A percentile compares a stretch with the other conserved stretches of the same genome.
phyloP scores from a whole-genome alignment of 225 moss, liverwort and hornwort species.

The Pseudisothecium myosuroides region DNA sequence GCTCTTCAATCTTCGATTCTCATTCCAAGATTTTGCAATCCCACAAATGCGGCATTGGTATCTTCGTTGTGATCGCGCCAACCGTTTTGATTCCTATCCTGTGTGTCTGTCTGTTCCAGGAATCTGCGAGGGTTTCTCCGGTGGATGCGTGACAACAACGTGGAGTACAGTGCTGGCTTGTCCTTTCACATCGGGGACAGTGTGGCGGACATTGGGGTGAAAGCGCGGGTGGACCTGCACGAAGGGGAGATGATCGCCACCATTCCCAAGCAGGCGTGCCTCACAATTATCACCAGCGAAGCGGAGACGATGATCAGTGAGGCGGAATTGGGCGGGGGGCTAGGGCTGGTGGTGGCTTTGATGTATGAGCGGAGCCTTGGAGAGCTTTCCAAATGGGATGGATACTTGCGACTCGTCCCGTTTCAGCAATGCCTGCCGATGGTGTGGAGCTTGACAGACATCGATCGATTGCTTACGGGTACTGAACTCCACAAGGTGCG shows the following conservation, averaged over 20 bases:
- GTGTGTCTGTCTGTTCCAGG: not conserved
- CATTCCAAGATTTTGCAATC: not conserved
- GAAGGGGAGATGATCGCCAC: conserved; percentile 65
- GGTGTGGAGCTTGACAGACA: conserved; percentile 50
- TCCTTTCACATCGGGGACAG: conserved; percentile 44
- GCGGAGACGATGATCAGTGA: conserved; percentile 39
- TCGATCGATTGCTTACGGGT: conserved; percentile 60
- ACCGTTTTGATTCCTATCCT: not conserved
- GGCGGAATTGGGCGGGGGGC: conserved; percentile 51
- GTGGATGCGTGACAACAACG: conserved; percentile 63
- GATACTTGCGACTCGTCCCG: conserved; percentile 58
- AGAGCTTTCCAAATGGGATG: conserved; percentile 63
- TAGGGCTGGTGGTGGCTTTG: conserved; percentile 60
- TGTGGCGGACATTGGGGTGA: conserved; percentile 74
- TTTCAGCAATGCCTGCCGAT: conserved; percentile 58
- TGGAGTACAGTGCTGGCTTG: conserved; percentile 47
- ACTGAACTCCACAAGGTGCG: conserved; percentile 81
- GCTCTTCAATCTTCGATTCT: not conserved
- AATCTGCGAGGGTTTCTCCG: conserved; percentile 58
- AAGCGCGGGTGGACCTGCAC: conserved; percentile 28
- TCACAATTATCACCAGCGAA: conserved; percentile 47
- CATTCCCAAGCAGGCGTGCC: conserved; percentile 76
- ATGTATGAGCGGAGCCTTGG: conserved; percentile 74
- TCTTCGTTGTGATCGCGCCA: not conserved
- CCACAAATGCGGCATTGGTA: not conserved